Conservation (phyloP, 768 basidiomycete genomes). For the Boletus rubescentipes region DNA sequence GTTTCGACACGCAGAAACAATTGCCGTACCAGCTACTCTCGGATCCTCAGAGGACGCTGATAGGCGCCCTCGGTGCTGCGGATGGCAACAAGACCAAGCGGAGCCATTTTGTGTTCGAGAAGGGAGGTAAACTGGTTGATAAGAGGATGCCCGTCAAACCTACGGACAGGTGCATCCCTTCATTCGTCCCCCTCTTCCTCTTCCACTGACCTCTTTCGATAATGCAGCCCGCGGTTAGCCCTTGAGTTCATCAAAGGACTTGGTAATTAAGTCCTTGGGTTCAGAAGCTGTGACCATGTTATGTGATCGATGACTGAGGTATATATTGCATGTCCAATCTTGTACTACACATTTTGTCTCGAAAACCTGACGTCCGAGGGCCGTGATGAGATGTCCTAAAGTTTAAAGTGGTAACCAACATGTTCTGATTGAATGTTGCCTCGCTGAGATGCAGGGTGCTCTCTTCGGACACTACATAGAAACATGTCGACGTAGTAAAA, state of each 20-base stretch:
- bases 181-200: background rate
- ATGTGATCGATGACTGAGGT: background rate
- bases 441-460: no score
- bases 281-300: background rate
- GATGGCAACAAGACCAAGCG: constrained; percentile 82
- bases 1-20: constrained; percentile 54
- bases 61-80: constrained; percentile 78
- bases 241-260: constrained; percentile 65
- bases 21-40: constrained; percentile 86
- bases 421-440: no score
- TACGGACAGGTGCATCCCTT: constrained; percentile 60
- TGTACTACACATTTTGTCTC: constrained; percentile 5
- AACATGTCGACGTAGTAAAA: no score
- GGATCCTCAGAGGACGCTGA: constrained; percentile 80
- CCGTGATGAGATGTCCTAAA: no score
- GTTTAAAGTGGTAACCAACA: no score
- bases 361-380: background rate
- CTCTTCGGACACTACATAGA: no score
- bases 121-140: constrained; percentile 86
- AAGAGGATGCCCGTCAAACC: constrained; percentile 87
- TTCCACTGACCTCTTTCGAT: background rate
- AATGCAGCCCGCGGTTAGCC: constrained; percentile 56
- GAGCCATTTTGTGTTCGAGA: constrained; percentile 91
- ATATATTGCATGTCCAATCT: constrained; percentile 9
- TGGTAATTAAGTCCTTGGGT: constrained; percentile 4